A percentile compares a stretch with the other conserved stretches of the same genome.
These are phyloP conservation scores for Nemania sp. DNA, from an alignment of 2,329 filamentous ascomycete genomes.

Conservation along the genomic window DNA sequence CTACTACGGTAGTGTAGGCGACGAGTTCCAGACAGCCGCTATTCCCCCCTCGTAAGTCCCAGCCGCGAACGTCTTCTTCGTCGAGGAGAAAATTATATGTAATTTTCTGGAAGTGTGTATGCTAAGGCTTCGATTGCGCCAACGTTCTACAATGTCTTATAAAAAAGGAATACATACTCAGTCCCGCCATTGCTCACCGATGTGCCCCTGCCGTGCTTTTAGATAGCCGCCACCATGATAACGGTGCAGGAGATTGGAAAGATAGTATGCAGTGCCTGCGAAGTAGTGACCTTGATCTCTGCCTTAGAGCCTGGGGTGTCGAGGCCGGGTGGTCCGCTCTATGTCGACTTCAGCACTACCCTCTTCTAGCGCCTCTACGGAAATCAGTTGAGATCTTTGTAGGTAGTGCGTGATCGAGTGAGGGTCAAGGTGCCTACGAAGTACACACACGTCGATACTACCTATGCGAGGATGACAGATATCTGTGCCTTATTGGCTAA, in stretches of 20 bases:
- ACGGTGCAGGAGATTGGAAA: background rate
- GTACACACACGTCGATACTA: background rate
- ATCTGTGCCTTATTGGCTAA: constrained; percentile 6
- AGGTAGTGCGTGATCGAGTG: constrained; percentile 14
- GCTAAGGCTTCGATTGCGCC: background rate
- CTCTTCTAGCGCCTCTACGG: background rate
- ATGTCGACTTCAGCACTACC: constrained; percentile 7
- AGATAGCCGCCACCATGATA: constrained; percentile 13
- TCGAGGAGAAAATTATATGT: background rate
- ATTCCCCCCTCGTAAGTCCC: background rate
- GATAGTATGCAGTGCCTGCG: constrained; percentile 20
- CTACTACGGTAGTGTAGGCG: too few relatives aligned
- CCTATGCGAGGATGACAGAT: constrained; percentile 3
- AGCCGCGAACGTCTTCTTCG: too few relatives aligned
- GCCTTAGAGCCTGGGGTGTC: constrained; percentile 10
- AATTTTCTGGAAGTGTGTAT: background rate
- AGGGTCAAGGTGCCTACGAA: background rate
- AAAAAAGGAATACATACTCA: background rate
- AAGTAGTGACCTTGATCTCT: constrained; percentile 5
- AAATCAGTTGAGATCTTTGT: background rate
- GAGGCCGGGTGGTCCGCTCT: constrained; percentile 19
- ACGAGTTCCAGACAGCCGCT: background rate
- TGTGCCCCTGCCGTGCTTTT: background rate
- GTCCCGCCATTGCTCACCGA: constrained; percentile 11
- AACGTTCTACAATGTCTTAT: background rate